Base-by-base conservation (phyloP, 345 rosid genomes). In the Brassica cretica region DNA sequence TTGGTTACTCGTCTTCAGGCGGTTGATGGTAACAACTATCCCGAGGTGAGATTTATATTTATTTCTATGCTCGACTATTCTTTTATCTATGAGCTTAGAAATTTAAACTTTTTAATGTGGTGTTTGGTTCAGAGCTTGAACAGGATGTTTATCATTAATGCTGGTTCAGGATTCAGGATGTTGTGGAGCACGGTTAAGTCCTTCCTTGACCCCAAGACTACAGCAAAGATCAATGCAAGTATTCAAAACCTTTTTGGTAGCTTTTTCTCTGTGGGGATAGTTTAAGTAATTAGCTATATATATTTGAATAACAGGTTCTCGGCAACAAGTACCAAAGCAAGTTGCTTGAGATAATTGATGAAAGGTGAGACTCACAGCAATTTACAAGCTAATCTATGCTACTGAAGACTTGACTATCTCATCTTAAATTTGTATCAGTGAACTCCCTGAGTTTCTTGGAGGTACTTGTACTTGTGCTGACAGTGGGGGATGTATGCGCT, bases 141-240 rank as follows among this genome's bases (percentile, higher is more conserved):
- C 69, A 94, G 94, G 77, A 95, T 95, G 99, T 93, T 95, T 86
- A 95, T 95, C 84, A 90, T 95, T 86, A 93, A 95, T 83, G 99
- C 99, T 35, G 98, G 99, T 27, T 90, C 94, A 35, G 99, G 99
- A 85, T 95, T 95, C 76, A 95, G 99, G 83, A 91, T 95, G 94
- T 74, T 95, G 91, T 95, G 99, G 99, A 95, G 82, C 86, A 87
- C 96, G 41, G 83, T 93, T 11, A 95, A 93, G 83, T 91, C 97
- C 61, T 93, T 95, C 90, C 98, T 95, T 73, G 99, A 95, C 76
- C 96, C 98, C 1, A 95, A 93, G 86, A 95, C 98, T 64, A 90
- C 98, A 10, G 93, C 98, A 73, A 95, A 95, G 81, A 95, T 95
- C 78, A 85, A 93, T 88, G 99, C 90, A 83, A 88, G 91, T 16